These are phyloP conservation scores for Colletotrichum theobromicola DNA, from an alignment of 2,329 filamentous ascomycete species.

Conservation along the genomic window DNA sequence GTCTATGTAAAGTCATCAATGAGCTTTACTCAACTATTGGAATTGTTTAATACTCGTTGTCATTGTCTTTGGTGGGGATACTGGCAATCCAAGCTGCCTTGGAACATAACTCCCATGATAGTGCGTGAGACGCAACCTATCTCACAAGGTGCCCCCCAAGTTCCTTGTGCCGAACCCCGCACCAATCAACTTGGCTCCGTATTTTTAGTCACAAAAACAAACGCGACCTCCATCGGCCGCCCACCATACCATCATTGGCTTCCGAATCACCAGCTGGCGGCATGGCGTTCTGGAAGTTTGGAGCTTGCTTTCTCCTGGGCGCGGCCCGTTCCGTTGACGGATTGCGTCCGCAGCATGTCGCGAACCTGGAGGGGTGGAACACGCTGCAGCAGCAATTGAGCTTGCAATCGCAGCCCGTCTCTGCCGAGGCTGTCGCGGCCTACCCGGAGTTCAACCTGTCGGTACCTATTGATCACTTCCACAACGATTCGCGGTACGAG, in stretches of 20 bases:
- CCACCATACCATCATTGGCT: background rate
- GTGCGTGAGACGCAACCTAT: background rate
- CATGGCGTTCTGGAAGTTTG: constrained; percentile 7
- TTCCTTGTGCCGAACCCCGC: background rate
- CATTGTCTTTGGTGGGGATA: background rate
- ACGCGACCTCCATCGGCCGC: background rate
- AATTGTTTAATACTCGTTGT: too few relatives aligned
- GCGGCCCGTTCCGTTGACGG: constrained; percentile 1
- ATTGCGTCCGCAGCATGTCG: background rate
- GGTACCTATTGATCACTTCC: constrained; percentile 79
- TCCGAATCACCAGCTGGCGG: background rate
- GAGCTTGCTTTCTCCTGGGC: constrained; percentile 5
- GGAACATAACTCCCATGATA: background rate
- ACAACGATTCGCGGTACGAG: constrained; percentile 78
- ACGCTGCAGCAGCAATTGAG: constrained; percentile 9
- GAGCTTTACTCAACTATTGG: background rate
- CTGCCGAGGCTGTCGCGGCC: background rate
- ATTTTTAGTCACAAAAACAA: constrained; percentile 16
- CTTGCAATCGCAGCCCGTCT: background rate
- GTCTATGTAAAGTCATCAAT: background rate
- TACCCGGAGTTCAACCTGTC: constrained; percentile 46
- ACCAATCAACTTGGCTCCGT: background rate
- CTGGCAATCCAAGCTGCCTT: background rate
- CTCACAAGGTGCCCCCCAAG: background rate
- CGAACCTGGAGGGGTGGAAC: background rate